Evolutionary conservation across 2,329 filamentous ascomycete genomes (phyloP), one percentile per base, ranked within the genome.

Genomic region (Penicillium verrucosum): DNA sequence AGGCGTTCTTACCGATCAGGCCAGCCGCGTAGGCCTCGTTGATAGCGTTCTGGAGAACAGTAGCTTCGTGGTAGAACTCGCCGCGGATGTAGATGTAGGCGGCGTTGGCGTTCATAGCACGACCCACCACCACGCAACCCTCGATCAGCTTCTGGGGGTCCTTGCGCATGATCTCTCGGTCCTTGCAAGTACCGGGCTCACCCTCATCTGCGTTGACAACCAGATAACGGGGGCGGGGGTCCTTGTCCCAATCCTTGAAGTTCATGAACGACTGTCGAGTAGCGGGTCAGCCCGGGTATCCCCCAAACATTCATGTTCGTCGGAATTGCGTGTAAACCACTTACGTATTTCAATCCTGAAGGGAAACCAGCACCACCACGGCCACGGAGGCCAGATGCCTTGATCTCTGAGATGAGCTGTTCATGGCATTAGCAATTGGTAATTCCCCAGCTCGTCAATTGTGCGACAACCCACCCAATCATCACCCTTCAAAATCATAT

Each of bases 31-130:
- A 99, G 58, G 94, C 94, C 78, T 99, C 94, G 78, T 99, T 93
- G 74, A 99, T 99, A 62, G 94, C 94, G 63, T 87, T 85, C 79
- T 99, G 93, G 55, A 99, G 84, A 25, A 97, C 87, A 44, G 91
- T 90, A 16, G 94, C 94, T 79, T 99, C 94, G 72, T 96, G 86
- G 75, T 96, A 90, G 77, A 99, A 99, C 78, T 99, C 94, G 73
- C 94, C 94, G 75, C 94, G 92, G 70, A 99, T 99, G 78, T 99
- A 99, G 75, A 99, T 99, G 80, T 99, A 99, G 66, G 94, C 94
- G 58, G 94, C 94, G 46, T 90, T 94, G 72, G 92, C 94, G 80
- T 99, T 99, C 94, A 99, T 99, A 73, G 94, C 92, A 73, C 94
- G 89, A 51, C 94, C 94, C 65, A 94, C 92, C 47, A 99, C 89